Conservation (phyloP, 1,139 yeast genomes). For the Debaryomyces sp. region DNA sequence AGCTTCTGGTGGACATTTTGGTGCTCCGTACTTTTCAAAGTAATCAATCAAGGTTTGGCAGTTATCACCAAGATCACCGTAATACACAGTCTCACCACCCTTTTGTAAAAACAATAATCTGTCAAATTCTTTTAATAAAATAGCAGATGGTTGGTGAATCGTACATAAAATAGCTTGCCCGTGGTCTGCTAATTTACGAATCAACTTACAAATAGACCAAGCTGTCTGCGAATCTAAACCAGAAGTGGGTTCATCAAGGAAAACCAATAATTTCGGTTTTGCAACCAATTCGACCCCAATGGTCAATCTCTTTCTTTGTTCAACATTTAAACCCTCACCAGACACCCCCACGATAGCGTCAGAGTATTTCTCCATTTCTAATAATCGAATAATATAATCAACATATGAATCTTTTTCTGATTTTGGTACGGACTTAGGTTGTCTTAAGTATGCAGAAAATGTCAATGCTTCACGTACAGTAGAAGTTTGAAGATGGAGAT, state of each 20-base stretch:
- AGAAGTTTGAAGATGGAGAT: conserved; percentile 69
- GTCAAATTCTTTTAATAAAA: too few species aligned
- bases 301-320: conserved; percentile 40
- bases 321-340: conserved; percentile 44
- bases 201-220: too few species aligned
- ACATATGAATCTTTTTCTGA: conserved; percentile 69
- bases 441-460: conserved; percentile 75
- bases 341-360: conserved; percentile 44
- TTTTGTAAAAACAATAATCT: too few species aligned
- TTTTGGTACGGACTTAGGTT: conserved; percentile 54
- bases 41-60: too few species aligned
- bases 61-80: too few species aligned
- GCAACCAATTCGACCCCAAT: conserved; percentile 44
- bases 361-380: conserved; percentile 38
- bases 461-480: conserved; percentile 79
- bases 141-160: too few species aligned
- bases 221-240: too few species aligned
- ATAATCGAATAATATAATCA: conserved; percentile 65
- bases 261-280: conserved; percentile 35
- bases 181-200: too few species aligned
- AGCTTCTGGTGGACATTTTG: conserved; percentile 37
- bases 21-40: conserved; percentile 44
- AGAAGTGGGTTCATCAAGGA: conserved; percentile 30
- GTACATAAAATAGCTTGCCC: too few species aligned
- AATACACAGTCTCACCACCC: too few species aligned